Percentiles rank a stretch among this genome's conserved stretches.
These are phyloP conservation scores for Populus tremula DNA, from an alignment of 345 rosid genomes.

Conservation along the genomic window DNA sequence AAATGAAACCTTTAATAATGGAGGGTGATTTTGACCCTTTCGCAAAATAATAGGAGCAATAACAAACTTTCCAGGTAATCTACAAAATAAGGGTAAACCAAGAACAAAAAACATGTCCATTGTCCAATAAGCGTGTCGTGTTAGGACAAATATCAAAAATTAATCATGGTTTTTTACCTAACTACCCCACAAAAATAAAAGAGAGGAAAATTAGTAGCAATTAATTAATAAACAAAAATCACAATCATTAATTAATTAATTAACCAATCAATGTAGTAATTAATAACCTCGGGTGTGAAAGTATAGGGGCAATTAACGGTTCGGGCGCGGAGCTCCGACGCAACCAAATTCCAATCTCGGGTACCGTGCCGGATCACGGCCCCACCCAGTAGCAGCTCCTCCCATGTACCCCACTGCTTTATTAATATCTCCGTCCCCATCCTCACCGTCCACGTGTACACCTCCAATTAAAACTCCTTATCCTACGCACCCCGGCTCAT, in stretches of 20 bases:
- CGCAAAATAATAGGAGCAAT: neutral
- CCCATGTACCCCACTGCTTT: conserved; percentile 85
- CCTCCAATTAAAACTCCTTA: neutral
- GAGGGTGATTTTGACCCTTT: conserved; percentile 5
- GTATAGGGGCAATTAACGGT: conserved; percentile 35
- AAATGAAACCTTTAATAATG: neutral
- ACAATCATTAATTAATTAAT: neutral
- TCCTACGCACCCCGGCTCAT: conserved; percentile 22
- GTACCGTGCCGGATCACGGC: conserved; percentile 91
- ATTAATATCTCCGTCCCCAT: conserved; percentile 33
- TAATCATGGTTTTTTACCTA: neutral
- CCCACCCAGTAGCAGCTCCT: conserved; percentile 79
- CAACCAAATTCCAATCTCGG: conserved; percentile 65
- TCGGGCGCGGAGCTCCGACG: conserved; percentile 77
- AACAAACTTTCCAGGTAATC: neutral
- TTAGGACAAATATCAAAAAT: neutral
- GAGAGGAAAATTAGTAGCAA: too few relatives aligned
- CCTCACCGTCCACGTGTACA: conserved; percentile 15
- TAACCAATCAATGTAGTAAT: too few relatives aligned
- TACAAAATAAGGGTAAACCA: neutral
- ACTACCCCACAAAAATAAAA: neutral
- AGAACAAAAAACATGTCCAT: neutral
- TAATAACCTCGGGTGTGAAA: conserved; percentile 69
- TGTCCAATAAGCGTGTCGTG: neutral
- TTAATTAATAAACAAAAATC: neutral